phyloP scores from a whole-genome alignment of 495 filamentous ascomycete species.

The Penicillium psychrofluorescens region DNA sequence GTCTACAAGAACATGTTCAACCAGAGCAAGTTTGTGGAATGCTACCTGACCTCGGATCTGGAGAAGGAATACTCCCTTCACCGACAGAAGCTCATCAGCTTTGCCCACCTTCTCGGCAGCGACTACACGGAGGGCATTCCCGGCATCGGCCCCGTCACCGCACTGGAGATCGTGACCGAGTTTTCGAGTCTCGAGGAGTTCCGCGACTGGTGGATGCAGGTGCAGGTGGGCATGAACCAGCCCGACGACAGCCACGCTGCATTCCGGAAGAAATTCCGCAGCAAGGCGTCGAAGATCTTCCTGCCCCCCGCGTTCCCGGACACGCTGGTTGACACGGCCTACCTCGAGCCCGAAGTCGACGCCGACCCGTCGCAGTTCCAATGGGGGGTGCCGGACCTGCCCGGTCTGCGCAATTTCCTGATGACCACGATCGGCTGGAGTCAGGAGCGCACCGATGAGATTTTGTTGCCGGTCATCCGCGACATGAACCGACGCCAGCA shows the following conservation, averaged over 20 bases:
- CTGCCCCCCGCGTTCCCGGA: conserved; percentile 73
- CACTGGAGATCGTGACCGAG: conserved; percentile 87
- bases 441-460: conserved; percentile 84
- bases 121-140: conserved; percentile 93
- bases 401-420: conserved; percentile 74
- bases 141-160: conserved; percentile 86
- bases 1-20: conserved; percentile 99
- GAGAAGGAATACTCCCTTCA: conserved; percentile 84
- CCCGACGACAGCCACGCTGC: conserved; percentile 33
- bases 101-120: conserved; percentile 83
- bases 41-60: conserved; percentile 80
- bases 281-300: conserved; percentile 76
- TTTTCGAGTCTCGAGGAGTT: conserved; percentile 66
- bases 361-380: conserved; percentile 67
- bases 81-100: conserved; percentile 70
- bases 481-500: conserved; percentile 84
- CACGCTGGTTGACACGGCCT: conserved; percentile 67
- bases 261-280: conserved; percentile 80
- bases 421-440: conserved; percentile 94
- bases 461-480: conserved; percentile 84
- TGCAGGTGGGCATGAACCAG: conserved; percentile 52
- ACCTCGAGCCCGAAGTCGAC: conserved; percentile 81
- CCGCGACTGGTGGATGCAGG: conserved; percentile 75
- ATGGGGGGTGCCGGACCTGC: conserved; percentile 93
- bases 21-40: conserved; percentile 92